phyloP scores from a whole-genome alignment of 441 rosid genomes.

The Euphorbia celastroides region DNA sequence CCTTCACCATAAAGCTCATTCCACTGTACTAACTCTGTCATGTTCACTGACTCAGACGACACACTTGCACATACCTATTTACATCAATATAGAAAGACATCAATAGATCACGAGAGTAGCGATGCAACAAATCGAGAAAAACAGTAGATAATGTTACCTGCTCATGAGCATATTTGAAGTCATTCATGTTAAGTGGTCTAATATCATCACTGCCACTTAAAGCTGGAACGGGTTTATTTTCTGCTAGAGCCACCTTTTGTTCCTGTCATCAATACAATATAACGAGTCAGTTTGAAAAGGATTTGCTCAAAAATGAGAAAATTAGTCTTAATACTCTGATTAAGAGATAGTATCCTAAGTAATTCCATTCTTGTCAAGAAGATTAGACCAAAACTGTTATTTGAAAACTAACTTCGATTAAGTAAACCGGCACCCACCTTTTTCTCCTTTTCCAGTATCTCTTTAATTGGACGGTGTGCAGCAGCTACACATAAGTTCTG shows the following conservation, averaged over 20 bases:
- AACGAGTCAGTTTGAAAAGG: too few relatives aligned
- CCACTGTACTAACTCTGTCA: constrained; percentile 90
- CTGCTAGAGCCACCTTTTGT: constrained; percentile 49
- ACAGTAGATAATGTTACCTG: constrained; percentile 35
- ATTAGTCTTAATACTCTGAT: neutral
- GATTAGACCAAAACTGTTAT: neutral
- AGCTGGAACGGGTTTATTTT: constrained; percentile 63
- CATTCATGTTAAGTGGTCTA: constrained; percentile 55
- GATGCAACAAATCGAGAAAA: neutral
- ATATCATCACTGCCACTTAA: constrained; percentile 65
- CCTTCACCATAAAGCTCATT: constrained; percentile 93
- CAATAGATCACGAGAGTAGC: neutral
- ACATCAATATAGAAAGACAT: neutral
- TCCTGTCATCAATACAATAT: constrained; percentile 36
- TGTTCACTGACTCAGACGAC: constrained; percentile 83
- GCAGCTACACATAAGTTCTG: constrained; percentile 78
- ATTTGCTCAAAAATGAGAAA: too few relatives aligned
- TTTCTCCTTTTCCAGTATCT: constrained; percentile 69
- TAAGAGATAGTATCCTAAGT: too few relatives aligned
- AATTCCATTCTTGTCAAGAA: neutral
- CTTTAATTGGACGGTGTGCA: constrained; percentile 71
- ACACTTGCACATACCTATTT: constrained; percentile 86
- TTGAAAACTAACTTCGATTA: neutral
- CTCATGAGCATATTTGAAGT: constrained; percentile 67
- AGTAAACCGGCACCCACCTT: constrained; percentile 31